phyloP scores from a whole-genome alignment of 306 rosid genomes.

The Aeschynomene evenia region DNA sequence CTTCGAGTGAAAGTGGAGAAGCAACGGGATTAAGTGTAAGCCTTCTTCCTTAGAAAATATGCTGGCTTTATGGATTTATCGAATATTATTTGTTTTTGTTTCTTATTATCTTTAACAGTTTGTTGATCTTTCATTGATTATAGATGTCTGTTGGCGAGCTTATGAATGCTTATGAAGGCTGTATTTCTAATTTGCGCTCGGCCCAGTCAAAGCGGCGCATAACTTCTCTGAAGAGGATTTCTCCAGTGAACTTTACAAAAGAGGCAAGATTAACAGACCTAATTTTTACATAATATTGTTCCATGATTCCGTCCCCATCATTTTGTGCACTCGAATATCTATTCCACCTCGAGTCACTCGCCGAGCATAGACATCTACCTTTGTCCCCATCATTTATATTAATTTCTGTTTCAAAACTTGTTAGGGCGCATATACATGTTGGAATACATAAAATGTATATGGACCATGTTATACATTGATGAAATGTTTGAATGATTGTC shows the following conservation, averaged over 20 bases:
- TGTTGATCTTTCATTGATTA: conserved; percentile 35
- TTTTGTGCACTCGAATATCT: conserved; percentile 9
- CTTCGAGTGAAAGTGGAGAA: conserved; percentile 53
- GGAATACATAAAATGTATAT: background rate
- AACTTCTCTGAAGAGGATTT: conserved; percentile 68
- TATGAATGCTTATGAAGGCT: conserved; percentile 69
- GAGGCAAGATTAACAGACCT: conserved; percentile 49
- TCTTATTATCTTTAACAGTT: conserved; percentile 26
- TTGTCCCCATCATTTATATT: conserved; percentile 6
- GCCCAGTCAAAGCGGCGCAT: conserved; percentile 58
- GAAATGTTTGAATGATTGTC: background rate
- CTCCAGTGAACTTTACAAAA: conserved; percentile 86
- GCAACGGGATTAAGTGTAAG: conserved; percentile 59
- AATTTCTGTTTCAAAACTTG: conserved; percentile 7
- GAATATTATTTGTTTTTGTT: conserved; percentile 25
- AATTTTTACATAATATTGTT: conserved; percentile 19
- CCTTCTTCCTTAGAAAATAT: conserved; percentile 22
- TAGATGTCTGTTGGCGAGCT: conserved; percentile 90
- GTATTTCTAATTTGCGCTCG: conserved; percentile 72
- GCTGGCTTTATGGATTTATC: conserved; percentile 7
- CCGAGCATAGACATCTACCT: background rate
- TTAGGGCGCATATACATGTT: too few species aligned
- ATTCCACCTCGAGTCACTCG: conserved; percentile 10
- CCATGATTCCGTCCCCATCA: background rate
- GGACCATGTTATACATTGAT: conserved; percentile 20